Evolutionary conservation across 768 basidiomycete genomes (phyloP), one percentile per base, ranked within the genome.

Genomic region (Cystobasidium ongulense): DNA sequence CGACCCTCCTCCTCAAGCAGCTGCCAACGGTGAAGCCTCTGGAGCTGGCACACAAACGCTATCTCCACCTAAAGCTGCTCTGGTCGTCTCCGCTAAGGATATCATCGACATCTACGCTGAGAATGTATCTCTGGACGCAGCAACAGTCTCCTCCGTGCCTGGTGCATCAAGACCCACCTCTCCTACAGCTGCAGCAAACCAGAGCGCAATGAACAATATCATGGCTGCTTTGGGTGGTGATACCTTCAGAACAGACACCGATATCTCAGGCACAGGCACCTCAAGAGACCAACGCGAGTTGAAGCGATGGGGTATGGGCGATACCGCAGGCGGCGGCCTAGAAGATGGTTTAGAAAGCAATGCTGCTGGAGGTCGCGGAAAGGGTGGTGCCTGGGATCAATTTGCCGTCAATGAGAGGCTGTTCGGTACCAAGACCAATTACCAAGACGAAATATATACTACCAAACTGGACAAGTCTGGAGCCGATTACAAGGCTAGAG

Each of bases 361-460:
- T 1, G 29, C 43, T 50, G 29, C 35, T 29, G 65, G 50, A 52
- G 53, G 46, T 25, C 63, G 46, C 29, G 66, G 38, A n/a, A 57
- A 41, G 3, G 31, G 54, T n/a, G 64, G 75, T 39, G 76, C 79
- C 1, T 93, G 94, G 91, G 93, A 99, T 81, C 92, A 96, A 81
- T 99, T 95, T 78, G 88, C 88, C 23, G 91, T 84, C 50, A 99
- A 98, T 81, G 95, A 98, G 82, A 85, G 89, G 78, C 84, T 91
- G 70, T 98, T 96, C 79, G 96, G 96, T 27, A 88, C 95, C 75
- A 92, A 85, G 78, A 92, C 92, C 10, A 87, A 86, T 77, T 99
- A 91, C 81, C 89, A 95, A 78, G 96, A 99, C 83, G 90, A 95
- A 72, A 80, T 88, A 38, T 99, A 99, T 81, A 98, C 96, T 13